Conservation (phyloP, 73 alveolate species). For the Tetrahymena borealis region DNA sequence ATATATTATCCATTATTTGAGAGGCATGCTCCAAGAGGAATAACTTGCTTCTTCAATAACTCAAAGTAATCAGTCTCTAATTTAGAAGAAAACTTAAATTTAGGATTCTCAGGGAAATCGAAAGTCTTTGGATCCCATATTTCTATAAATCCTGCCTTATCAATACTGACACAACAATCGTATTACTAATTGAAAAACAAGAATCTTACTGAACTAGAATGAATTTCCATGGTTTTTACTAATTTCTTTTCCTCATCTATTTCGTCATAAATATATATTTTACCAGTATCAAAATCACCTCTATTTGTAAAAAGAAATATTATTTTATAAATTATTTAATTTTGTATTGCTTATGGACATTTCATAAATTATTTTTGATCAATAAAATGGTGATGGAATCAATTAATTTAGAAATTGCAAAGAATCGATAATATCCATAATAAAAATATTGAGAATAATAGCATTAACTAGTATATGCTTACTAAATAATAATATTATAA, state of each 20-base stretch:
- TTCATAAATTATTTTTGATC: no score
- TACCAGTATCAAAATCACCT: constrained; percentile 18
- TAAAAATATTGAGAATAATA: background rate
- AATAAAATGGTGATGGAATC: no score
- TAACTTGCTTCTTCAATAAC: constrained; percentile 41
- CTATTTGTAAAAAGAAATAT: background rate
- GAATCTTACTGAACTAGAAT: constrained; percentile 56
- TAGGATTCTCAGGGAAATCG: constrained; percentile 54
- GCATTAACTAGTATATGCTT: background rate
- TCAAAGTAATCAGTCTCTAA: constrained; percentile 70
- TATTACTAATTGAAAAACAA: constrained; percentile 48
- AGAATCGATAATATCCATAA: background rate
- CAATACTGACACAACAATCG: constrained; percentile 62
- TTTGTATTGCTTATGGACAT: no score
- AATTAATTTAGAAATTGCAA: no score
- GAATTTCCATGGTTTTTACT: constrained; percentile 49
- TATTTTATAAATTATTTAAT: no score
- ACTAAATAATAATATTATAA: background rate
- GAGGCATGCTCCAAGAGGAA: constrained; percentile 34
- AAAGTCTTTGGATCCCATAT: constrained; percentile 68
- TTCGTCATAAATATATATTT: constrained; percentile 16
- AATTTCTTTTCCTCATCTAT: background rate
- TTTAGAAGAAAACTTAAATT: constrained; percentile 57
- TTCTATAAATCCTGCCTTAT: constrained; percentile 76
- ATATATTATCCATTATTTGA: constrained; percentile 18